Evolutionary conservation across 2,329 filamentous ascomycete genomes (phyloP), one percentile per base, ranked within the genome.

Genomic region (Penicillium olsonii): DNA sequence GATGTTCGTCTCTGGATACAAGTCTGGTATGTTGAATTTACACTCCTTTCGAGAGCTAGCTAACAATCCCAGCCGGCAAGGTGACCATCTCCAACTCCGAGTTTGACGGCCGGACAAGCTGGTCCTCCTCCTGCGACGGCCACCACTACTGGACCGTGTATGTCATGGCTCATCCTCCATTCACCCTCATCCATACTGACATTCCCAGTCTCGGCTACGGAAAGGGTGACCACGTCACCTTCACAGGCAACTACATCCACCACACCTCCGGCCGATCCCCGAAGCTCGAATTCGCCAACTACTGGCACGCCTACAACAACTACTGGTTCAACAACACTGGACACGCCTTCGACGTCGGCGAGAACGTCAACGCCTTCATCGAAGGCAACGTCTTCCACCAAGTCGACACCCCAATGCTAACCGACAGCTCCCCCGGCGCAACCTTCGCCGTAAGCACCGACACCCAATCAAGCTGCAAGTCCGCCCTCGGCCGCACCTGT

Each of bases 201-300:
- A 10, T 10, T 15, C 18, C n/a, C 44, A 64, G 62, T 12, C 79
- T 81, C 68, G 74, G 83, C 53, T 77, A 75, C 41, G 81, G 81
- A 22, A 73, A 75, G 49, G 73, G 71, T 62, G 82, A 84, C 64
- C 60, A 77, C 53, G 71, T 83, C 58, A 84, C 82, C 52, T 69
- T 84, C 65, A 79, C 80, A 68, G 73, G 74, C 59, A 84, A 84
- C 74, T 83, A 82, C 70, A 70, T 84, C 60, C 77, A 83, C 71
- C 73, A 82, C 65, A 78, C 77, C 45, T 78, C 74, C 4, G 81
- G 82, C 55, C 79, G 82, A 43, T 72, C 75, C 5, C 82, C 81
- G 60, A 83, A 84, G 70, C 70, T 84, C 33, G 70, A 67, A 34
- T 73, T 72, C 37, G 77, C 78, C 64, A 80, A 78, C 57, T 75